Evolutionary conservation across 768 basidiomycete species (phyloP).

Genomic region (Kwoniella sp.): DNA sequence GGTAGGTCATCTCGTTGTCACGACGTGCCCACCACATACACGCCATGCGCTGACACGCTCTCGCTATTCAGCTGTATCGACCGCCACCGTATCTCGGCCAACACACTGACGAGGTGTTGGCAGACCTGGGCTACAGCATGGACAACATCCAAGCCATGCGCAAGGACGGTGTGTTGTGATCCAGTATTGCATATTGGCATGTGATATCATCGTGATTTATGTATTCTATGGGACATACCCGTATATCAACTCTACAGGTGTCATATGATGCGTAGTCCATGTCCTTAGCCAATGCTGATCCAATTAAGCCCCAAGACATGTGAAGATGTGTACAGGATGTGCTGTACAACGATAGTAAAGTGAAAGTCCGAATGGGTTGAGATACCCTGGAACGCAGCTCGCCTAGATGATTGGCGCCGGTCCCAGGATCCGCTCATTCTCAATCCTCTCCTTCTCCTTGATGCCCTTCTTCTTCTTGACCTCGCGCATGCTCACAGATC

Average conservation of each 20-base stretch:
- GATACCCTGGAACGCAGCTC: too few species aligned
- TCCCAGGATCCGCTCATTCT: conserved; percentile 45
- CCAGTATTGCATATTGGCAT: neutral
- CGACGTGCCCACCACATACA: neutral
- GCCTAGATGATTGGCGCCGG: conserved; percentile 40
- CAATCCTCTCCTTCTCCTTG: conserved; percentile 42
- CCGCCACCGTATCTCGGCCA: conserved; percentile 86
- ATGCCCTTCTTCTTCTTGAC: conserved; percentile 44
- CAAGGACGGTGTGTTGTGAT: conserved; percentile 53
- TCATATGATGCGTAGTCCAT: too few species aligned
- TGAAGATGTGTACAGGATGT: too few species aligned
- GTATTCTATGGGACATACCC: neutral
- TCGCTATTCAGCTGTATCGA: conserved; percentile 60
- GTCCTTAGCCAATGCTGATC: too few species aligned
- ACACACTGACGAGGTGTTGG: conserved; percentile 66
- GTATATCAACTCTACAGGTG: neutral
- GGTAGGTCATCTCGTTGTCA: conserved; percentile 9
- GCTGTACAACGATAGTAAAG: too few species aligned
- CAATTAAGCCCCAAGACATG: too few species aligned
- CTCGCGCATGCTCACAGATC: conserved; percentile 27
- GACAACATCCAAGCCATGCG: conserved; percentile 55
- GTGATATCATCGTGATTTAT: too few species aligned
- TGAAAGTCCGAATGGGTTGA: too few species aligned
- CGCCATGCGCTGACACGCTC: neutral
- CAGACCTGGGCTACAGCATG: conserved; percentile 53